Conservation (phyloP, 164 flowering plant genomes). For the Chloranthus sessilifolius region DNA sequence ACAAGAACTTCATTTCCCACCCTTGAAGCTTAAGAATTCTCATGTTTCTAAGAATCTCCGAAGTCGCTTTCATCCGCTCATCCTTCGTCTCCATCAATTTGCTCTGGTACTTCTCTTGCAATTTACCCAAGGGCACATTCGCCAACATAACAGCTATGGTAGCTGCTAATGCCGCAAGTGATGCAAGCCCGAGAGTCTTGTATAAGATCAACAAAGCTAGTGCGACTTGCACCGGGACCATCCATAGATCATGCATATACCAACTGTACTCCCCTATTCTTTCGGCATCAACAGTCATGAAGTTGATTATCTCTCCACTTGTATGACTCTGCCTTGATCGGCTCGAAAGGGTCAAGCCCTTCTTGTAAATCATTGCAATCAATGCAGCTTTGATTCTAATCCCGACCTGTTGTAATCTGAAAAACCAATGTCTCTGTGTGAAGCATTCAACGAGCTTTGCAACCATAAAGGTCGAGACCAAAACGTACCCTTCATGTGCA, state of each 20-base stretch:
- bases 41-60: slow-evolving; percentile 72
- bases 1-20: slow-evolving; percentile 74
- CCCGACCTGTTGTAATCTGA: slow-evolving; percentile 45
- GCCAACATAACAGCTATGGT: slow-evolving; percentile 48
- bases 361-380: slow-evolving; percentile 45
- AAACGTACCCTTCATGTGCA: slow-evolving; percentile 41
- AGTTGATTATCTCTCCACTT: slow-evolving; percentile 68
- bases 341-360: slow-evolving; percentile 57
- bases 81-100: slow-evolving; percentile 71
- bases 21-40: slow-evolving; percentile 78
- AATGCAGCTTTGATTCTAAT: slow-evolving; percentile 40
- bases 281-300: slow-evolving; percentile 73
- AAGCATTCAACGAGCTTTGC: slow-evolving; percentile 67
- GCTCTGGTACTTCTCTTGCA: slow-evolving; percentile 45
- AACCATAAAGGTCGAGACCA: slow-evolving; percentile 44
- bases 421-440: slow-evolving; percentile 53
- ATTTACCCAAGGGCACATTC: slow-evolving; percentile 48
- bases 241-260: slow-evolving; percentile 71
- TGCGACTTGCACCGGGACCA: slow-evolving; percentile 46
- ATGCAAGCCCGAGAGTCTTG: slow-evolving; percentile 60
- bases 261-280: slow-evolving; percentile 53
- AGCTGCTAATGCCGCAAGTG: slow-evolving; percentile 46
- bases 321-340: slow-evolving; percentile 54
- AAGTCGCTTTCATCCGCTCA: slow-evolving; percentile 60
- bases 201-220: slow-evolving; percentile 58